phyloP scores from a whole-genome alignment of 1,284 basidiomycete genomes.

The Sporisorium reilianum region DNA sequence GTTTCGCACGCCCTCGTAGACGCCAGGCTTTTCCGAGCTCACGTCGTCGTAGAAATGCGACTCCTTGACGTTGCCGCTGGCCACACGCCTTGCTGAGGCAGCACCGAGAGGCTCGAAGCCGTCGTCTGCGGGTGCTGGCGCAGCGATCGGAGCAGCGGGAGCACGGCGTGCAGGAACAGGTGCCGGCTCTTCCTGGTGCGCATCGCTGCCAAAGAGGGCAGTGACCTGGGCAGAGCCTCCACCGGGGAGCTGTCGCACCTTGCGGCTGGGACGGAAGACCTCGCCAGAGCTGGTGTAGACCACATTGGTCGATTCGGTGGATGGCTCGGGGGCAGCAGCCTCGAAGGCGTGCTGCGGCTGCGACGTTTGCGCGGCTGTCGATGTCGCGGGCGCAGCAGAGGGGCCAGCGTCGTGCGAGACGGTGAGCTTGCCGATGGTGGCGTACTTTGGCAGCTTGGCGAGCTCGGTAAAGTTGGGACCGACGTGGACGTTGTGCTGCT shows the following conservation, averaged over 20 bases:
- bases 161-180: slow-evolving; percentile 8
- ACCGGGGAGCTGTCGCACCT: slow-evolving; percentile 60
- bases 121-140: slow-evolving; percentile 18
- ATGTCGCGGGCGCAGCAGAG: slow-evolving; percentile 19
- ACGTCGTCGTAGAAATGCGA: slow-evolving; percentile 33
- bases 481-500: slow-evolving; percentile 60
- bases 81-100: slow-evolving; percentile 31
- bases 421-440: slow-evolving; percentile 54
- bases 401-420: slow-evolving; percentile 29
- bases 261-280: slow-evolving; percentile 59
- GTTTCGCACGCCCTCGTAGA: slow-evolving; percentile 47
- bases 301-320: slow-evolving; percentile 24
- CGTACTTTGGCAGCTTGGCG: slow-evolving; percentile 56
- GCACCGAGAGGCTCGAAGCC: slow-evolving; percentile 39
- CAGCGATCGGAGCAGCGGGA: slow-evolving; percentile 14
- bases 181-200: slow-evolving; percentile 35
- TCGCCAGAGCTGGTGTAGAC: slow-evolving; percentile 59
- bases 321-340: slow-evolving; percentile 2
- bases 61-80: slow-evolving; percentile 38
- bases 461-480: slow-evolving; percentile 62
- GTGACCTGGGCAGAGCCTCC: slow-evolving; percentile 55
- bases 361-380: slow-evolving; percentile 8
- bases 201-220: slow-evolving; percentile 55
- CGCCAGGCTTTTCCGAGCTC: slow-evolving; percentile 28
- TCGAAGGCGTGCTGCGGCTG: slow-evolving; percentile 16